Conservation (phyloP, 352 stramenopile species). For the Plasmopara muralis region DNA sequence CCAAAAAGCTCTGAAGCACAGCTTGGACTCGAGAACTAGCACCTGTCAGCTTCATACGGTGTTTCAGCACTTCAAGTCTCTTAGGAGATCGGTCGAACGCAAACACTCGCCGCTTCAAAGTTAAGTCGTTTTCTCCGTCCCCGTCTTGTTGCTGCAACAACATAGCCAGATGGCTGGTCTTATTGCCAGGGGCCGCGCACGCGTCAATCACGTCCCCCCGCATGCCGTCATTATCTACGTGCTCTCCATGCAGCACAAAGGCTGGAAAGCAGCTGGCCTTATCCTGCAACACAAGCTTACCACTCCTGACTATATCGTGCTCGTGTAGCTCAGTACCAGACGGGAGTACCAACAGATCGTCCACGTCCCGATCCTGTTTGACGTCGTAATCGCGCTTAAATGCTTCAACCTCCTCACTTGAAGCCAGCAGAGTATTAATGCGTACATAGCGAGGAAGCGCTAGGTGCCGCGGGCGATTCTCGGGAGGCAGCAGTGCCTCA, state of each 20-base stretch:
- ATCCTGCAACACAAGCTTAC: conserved; percentile 94
- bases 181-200: conserved; percentile 97
- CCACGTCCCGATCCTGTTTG: conserved; percentile 82
- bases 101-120: conserved; percentile 79
- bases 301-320: conserved; percentile 67
- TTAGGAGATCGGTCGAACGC: conserved; percentile 90
- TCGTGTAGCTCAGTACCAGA: conserved; percentile 82
- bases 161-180: conserved; percentile 96
- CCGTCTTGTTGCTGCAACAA: conserved; percentile 74
- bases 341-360: conserved; percentile 89
- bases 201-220: conserved; percentile 92
- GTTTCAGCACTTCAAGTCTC: conserved; percentile 84
- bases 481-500: conserved; percentile 68
- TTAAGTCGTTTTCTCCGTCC: conserved; percentile 22
- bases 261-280: conserved; percentile 97
- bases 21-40: conserved; percentile 74
- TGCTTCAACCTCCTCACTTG: conserved; percentile 31
- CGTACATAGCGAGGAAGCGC: conserved; percentile 87
- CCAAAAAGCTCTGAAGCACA: conserved; percentile 90
- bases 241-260: conserved; percentile 86
- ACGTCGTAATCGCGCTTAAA: conserved; percentile 45
- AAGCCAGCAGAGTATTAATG: conserved; percentile 87
- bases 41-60: conserved; percentile 79
- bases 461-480: conserved; percentile 68
- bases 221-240: conserved; percentile 29